phyloP scores from a whole-genome alignment of 768 basidiomycete species.

The Suillus subluteus region DNA sequence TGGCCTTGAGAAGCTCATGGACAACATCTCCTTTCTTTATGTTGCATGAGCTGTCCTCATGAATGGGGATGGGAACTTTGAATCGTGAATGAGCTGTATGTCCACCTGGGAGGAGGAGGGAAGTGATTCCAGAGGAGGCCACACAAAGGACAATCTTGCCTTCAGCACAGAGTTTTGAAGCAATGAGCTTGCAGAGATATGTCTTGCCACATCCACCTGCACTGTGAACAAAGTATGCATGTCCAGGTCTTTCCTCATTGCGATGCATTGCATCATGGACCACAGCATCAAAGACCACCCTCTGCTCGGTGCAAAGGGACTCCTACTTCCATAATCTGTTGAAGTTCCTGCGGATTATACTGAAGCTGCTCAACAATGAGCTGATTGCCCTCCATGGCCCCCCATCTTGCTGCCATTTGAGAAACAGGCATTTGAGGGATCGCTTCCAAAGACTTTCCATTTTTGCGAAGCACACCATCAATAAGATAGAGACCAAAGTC shows the following conservation, averaged over 20 bases:
- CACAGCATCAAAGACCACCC: constrained; percentile 31
- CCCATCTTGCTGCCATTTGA: constrained; percentile 20
- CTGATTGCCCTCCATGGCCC: constrained; percentile 17
- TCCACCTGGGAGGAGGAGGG: too few species aligned
- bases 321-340: not conserved
- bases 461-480: too few species aligned
- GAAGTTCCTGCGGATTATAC: not conserved
- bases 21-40: too few species aligned
- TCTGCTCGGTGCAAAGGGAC: constrained; percentile 25
- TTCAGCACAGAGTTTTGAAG: too few species aligned
- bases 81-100: too few species aligned
- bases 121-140: too few species aligned
- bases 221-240: constrained; percentile 44
- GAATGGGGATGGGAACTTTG: too few species aligned
- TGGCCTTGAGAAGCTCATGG: too few species aligned
- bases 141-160: too few species aligned
- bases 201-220: constrained; percentile 51
- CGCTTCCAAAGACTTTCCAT: too few species aligned
- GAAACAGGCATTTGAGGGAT: constrained; percentile 23
- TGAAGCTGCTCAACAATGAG: constrained; percentile 20
- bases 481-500: constrained; percentile 51
- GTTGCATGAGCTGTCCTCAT: too few species aligned
- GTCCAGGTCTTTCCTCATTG: constrained; percentile 9
- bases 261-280: constrained; percentile 26
- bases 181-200: too few species aligned